Conservation (phyloP, 495 filamentous ascomycete species). For the Aspergillus funiculosus region DNA sequence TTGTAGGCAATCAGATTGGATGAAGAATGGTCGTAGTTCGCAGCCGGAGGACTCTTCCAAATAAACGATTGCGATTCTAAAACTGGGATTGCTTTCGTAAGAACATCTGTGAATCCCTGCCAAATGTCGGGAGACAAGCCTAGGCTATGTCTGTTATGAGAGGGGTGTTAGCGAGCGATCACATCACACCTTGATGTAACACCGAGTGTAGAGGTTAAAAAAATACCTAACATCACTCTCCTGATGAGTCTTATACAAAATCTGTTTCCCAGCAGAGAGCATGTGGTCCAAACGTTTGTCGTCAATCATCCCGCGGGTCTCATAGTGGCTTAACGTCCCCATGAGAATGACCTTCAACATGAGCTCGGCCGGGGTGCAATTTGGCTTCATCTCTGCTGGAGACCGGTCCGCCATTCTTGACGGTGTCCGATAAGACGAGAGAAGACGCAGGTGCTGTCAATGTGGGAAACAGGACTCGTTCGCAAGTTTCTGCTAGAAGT, state of each 20-base stretch:
- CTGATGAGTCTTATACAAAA: conserved; percentile 47
- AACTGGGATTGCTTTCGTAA: conserved; percentile 55
- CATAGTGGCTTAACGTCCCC: conserved; percentile 46
- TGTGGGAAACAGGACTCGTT: neutral
- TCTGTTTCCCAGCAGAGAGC: conserved; percentile 45
- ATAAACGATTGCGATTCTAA: conserved; percentile 58
- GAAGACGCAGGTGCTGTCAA: conserved; percentile 4
- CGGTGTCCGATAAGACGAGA: conserved; percentile 6
- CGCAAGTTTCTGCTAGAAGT: neutral
- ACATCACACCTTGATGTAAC: neutral
- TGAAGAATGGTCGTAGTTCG: conserved; percentile 51
- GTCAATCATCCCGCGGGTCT: conserved; percentile 47
- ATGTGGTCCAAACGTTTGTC: conserved; percentile 47
- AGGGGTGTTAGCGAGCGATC: conserved; percentile 11
- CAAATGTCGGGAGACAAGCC: conserved; percentile 61
- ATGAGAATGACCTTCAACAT: conserved; percentile 46
- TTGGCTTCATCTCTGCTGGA: conserved; percentile 35
- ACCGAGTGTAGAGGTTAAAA: neutral
- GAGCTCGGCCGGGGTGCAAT: conserved; percentile 44
- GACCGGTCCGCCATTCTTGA: conserved; percentile 30
- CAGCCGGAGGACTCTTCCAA: conserved; percentile 51
- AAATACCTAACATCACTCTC: conserved; percentile 46
- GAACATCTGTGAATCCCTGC: conserved; percentile 58
- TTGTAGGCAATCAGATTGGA: conserved; percentile 74
- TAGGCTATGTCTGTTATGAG: conserved; percentile 33